Base-by-base conservation (phyloP, 768 basidiomycete genomes). In the Hypholoma sublateritium region DNA sequence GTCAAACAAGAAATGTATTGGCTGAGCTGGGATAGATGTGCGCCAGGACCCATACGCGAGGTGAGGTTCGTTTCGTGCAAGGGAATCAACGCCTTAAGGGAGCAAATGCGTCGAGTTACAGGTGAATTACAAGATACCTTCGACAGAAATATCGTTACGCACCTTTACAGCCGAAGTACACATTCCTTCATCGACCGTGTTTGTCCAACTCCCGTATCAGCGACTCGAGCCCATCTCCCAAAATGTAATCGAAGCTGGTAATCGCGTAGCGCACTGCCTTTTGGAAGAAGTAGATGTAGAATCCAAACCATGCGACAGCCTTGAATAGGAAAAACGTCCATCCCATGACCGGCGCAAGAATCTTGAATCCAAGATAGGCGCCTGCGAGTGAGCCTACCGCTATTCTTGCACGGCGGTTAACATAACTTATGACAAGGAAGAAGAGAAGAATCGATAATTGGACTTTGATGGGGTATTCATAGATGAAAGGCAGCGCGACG, bases 201-300 rank as follows among this genome's bases (percentile, higher is more conserved):
- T 49, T 61, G n/a, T 57, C 62, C 46, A 57, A 48, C 24, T 50
- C 58, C 32, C 57, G 46, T 35, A 59, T 42, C 19, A 65, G 21
- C 7, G 50, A 47, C 6, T 60, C 57, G 34, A 62, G 19, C 14
- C 57, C 60, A 24, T 65, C 62, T 25, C 54, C 59, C 8, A 63
- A 52, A 9, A 65, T 25, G 45, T 62, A 62, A 28, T 53, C 62
- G 16, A 64, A 46, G 2, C 57, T 67, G 14, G 48, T 59, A n/a
- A 62, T n/a, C 21, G 67, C 60, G 24, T 68, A 69, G 0, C 62
- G 65, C 0, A 72, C 16, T 7, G 65, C 73, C 2, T 69, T 52
- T 42, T 67, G 55, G 60, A 74, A 70, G 61, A 70, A 76, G 49
- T 72, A 64, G 37, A 70, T 53, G 53, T 76, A 74, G 53, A 76